Evolutionary conservation across 2,329 filamentous ascomycete genomes (phyloP).

Genomic region (Colletotrichum magnum): DNA sequence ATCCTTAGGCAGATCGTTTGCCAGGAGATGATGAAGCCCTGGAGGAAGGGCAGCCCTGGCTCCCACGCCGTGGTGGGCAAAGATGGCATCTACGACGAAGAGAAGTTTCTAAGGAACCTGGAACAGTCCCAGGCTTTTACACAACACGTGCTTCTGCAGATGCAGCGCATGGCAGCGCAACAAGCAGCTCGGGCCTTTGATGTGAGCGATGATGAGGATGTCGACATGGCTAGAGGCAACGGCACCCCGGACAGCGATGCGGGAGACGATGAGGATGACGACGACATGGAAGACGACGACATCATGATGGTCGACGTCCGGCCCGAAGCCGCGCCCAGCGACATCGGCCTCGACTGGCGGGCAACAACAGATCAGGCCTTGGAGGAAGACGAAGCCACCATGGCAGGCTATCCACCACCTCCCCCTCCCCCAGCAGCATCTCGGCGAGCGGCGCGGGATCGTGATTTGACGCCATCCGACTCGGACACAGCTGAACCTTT

Average conservation of each 20-base stretch:
- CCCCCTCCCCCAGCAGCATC: constrained; percentile 66
- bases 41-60: constrained; percentile 88
- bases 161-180: constrained; percentile 43
- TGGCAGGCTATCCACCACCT: constrained; percentile 79
- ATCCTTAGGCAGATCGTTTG: constrained; percentile 88
- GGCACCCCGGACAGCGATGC: constrained; percentile 39
- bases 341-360: constrained; percentile 66
- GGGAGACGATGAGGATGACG: constrained; percentile 53
- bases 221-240: constrained; percentile 43
- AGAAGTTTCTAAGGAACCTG: constrained; percentile 69
- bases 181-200: constrained; percentile 54
- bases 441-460: constrained; percentile 61
- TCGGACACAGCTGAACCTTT: constrained; percentile 80
- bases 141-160: constrained; percentile 52
- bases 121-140: constrained; percentile 53
- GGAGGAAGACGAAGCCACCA: constrained; percentile 82
- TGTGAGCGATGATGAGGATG: constrained; percentile 52
- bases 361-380: constrained; percentile 74
- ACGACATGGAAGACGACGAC: constrained; percentile 67
- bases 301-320: constrained; percentile 71
- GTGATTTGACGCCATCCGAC: constrained; percentile 78
- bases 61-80: constrained; percentile 83
- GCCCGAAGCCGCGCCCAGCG: constrained; percentile 55
- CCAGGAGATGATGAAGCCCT: constrained; percentile 90
- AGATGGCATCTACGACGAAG: constrained; percentile 86